Evolutionary conservation across 345 rosid genomes (phyloP), one percentile per base, ranked within the genome.

Genomic region (Brassica cretica): DNA sequence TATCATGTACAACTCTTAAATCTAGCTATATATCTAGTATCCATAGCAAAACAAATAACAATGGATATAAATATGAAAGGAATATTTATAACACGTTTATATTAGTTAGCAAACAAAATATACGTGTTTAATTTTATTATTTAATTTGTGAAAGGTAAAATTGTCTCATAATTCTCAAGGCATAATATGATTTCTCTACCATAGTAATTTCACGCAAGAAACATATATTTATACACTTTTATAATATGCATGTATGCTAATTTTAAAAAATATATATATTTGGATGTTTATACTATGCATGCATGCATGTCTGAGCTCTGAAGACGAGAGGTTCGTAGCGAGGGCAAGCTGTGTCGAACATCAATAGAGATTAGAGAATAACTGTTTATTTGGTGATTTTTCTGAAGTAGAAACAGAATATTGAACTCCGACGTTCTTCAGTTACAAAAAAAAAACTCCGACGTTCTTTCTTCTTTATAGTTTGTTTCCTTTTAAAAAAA

Each of bases 341-440:
- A 68, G 33, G 70, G 64, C 24, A 46, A 70, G 29, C 70, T 76
- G 70, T 62, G 56, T 76, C 44, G 41, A 63, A 49, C 70, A 62
- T 76, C 11, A 16, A 53, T 16, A 35, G 7, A 35, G 7, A 35
- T 35, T 8, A 11, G n/a, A 33, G 30, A 62, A 61, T 44, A 62
- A 69, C 8, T 69, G 14, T 21, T 21, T 66, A 8, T 61, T 68
- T 68, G 65, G 73, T 58, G 60, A 39, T 58, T 68, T 76, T 64
- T 69, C 69, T 76, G 10, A 24, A 9, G 41, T 76, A 70, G 75
- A 70, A 35, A 70, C 32, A 8, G 71, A 77, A 77, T 70, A 64
- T 71, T 64, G 16, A 35, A 63, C 41, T 63, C 70, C 41, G 64
- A 46, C 39, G 53, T 76, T 76, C 68, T 8, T 19, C 27, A 25